Evolutionary conservation across 1,139 yeast species (phyloP), one percentile per base, ranked within the genome.

Genomic region (Blastobotrys aristatus): DNA sequence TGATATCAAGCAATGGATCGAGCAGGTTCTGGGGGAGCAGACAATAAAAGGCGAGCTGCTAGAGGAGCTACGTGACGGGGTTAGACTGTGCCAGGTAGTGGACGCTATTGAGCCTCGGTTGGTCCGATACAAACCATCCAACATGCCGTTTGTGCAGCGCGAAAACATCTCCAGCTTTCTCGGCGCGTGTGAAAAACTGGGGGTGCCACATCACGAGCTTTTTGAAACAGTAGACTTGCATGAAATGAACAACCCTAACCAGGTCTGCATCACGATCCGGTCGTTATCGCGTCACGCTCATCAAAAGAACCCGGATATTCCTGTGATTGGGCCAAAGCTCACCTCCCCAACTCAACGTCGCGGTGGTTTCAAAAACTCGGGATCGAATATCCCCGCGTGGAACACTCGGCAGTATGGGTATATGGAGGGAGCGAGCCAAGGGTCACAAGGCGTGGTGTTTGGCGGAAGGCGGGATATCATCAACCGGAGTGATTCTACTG

Each of bases 81-180:
- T 76, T 2, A 64, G 79, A 0, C 68, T 88, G 18, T 84, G 95
- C 61, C 61, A 60, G 58, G 49, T 75, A 56, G 60, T 69, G 41
- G 66, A 71, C 52, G 56, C 64, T 27, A 63, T 76, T 62, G 59
- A 69, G 39, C 65, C 68, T 1, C 57, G 57, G 1, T 56, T 76
- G 64, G 54, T 80, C 49, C 78, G 72, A 54, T 82, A 65, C 64
- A 85, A 83, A 61, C 72, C 71, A 43, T 79, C 89, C n/a, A 71
- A 70, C 44, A 81, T 86, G 84, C 92, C 96, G 2, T 88, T 88
- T 65, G 80, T 86, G 10, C 88, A 83, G 67, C 87, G 87, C 95
- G 96, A 88, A 61, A 87, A 87, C 59, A 86, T 88, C 35, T 80
- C 88, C 38, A 76, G 79, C 53, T 88, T 87, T 60, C 68, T 88